Conservation (phyloP, 129 eudicot genomes). For the Centella asiatica region DNA sequence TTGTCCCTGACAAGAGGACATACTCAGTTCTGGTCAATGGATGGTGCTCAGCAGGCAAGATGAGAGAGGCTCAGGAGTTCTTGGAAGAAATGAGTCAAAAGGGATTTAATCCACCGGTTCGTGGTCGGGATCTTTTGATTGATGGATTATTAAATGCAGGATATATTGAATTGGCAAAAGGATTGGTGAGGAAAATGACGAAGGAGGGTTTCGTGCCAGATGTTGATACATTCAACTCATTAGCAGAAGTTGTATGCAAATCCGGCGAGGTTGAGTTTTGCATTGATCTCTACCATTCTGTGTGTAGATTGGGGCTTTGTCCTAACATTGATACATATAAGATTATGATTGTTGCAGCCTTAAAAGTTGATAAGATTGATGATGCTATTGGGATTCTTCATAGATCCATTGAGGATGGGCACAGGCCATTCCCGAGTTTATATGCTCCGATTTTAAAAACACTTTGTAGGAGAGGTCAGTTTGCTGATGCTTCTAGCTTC, state of each 20-base stretch:
- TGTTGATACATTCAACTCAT: conserved; percentile 68
- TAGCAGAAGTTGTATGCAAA: conserved; percentile 62
- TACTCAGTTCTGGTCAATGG: conserved; percentile 75
- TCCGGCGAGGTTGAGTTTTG: conserved; percentile 77
- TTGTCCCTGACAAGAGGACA: conserved; percentile 65
- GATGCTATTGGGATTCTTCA: conserved; percentile 76
- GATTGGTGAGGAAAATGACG: conserved; percentile 81
- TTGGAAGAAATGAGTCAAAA: conserved; percentile 84
- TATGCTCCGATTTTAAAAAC: conserved; percentile 85
- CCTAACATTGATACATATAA: conserved; percentile 76
- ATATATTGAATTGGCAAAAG: conserved; percentile 80
- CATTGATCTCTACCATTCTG: conserved; percentile 58
- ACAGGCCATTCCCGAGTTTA: conserved; percentile 82
- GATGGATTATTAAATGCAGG: conserved; percentile 89
- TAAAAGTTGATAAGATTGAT: conserved; percentile 48
- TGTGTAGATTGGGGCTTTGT: conserved; percentile 59
- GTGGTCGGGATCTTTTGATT: conserved; percentile 80
- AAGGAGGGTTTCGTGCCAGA: conserved; percentile 89
- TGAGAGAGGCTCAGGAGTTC: conserved; percentile 84
- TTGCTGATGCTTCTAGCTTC: conserved; percentile 92
- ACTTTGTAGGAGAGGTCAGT: conserved; percentile 66
- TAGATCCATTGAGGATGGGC: conserved; percentile 79
- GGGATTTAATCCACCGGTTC: conserved; percentile 88
- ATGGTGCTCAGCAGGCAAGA: conserved; percentile 93
- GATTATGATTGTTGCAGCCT: conserved; percentile 53